A percentile compares a stretch with the other conserved stretches of the same genome.
These are phyloP conservation scores for Calonectria henricotiae DNA, from an alignment of 2,329 filamentous ascomycete species.

Conservation along the genomic window DNA sequence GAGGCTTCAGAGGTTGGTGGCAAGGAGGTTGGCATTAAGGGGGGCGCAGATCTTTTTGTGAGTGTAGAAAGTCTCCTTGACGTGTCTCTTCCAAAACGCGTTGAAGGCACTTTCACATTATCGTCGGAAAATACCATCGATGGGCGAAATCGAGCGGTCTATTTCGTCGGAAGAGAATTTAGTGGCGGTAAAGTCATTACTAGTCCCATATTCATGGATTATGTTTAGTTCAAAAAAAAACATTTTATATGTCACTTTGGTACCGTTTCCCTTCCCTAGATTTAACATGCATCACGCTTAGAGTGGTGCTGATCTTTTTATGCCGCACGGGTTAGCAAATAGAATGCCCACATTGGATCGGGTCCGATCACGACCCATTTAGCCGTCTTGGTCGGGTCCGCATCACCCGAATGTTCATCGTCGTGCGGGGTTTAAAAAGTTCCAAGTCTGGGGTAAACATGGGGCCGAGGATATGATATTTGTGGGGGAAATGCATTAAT, in stretches of 20 bases:
- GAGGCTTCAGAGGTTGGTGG: constrained; percentile 40
- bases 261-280: no score
- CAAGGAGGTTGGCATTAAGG: constrained; percentile 42
- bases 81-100: constrained; percentile 43
- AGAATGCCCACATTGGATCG: constrained; percentile 9
- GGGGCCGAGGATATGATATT: constrained; percentile 10
- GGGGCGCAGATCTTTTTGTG: constrained; percentile 52
- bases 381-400: constrained; percentile 17
- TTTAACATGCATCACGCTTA: neutral
- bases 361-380: constrained; percentile 1
- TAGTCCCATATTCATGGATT: constrained; percentile 16
- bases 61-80: constrained; percentile 45
- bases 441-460: constrained; percentile 20
- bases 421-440: constrained; percentile 16
- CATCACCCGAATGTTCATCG: constrained; percentile 5
- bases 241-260: no score
- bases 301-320: neutral
- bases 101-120: constrained; percentile 43
- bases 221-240: neutral
- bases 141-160: constrained; percentile 1
- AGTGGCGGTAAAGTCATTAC: constrained; percentile 28
- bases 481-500: constrained; percentile 14
- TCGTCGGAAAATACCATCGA: neutral
- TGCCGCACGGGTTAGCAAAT: constrained; percentile 2
- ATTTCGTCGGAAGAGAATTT: constrained; percentile 27